phyloP scores from a whole-genome alignment of 768 basidiomycete genomes.

The Hygrocybe punicea region DNA sequence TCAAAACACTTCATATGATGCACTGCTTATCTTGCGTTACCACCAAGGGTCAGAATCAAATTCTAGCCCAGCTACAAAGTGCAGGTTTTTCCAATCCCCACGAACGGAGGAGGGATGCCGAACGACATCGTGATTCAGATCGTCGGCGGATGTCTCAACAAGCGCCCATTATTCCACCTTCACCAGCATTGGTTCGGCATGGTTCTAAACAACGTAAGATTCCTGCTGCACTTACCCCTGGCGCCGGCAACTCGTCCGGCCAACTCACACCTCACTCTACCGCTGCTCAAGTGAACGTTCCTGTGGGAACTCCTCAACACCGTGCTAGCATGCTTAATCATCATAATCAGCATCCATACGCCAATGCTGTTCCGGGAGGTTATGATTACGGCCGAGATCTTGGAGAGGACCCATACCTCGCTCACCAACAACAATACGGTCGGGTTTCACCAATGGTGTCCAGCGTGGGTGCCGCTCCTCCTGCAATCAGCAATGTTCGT shows the following conservation, averaged over 20 bases:
- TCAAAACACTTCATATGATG: slow-evolving; percentile 2
- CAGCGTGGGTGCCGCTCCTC: slow-evolving; percentile 61
- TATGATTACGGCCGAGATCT: slow-evolving; percentile 52
- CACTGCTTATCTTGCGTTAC: slow-evolving; percentile 5
- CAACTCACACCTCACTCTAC: slow-evolving; percentile 69
- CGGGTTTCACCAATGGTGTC: slow-evolving; percentile 81
- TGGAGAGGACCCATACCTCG: slow-evolving; percentile 56
- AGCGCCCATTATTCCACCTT: slow-evolving; percentile 61
- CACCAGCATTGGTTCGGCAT: slow-evolving; percentile 74
- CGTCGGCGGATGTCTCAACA: slow-evolving; percentile 61
- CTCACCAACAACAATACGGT: slow-evolving; percentile 52
- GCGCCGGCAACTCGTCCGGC: slow-evolving; percentile 45
- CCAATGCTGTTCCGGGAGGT: slow-evolving; percentile 52
- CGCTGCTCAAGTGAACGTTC: slow-evolving; percentile 71
- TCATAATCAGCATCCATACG: slow-evolving; percentile 62
- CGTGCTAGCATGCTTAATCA: slow-evolving; percentile 34
- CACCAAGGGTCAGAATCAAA: slow-evolving; percentile 59
- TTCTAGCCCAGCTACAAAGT: slow-evolving; percentile 63
- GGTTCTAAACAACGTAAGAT: slow-evolving; percentile 69
- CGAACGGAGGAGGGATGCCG: slow-evolving; percentile 56
- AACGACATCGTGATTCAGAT: slow-evolving; percentile 46
- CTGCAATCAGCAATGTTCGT: slow-evolving; percentile 69
- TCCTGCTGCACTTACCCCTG: slow-evolving; percentile 58
- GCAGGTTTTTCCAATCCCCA: slow-evolving; percentile 42
- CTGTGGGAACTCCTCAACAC: slow-evolving; percentile 53